Evolutionary conservation across 495 filamentous ascomycete species (phyloP), one percentile per base, ranked within the genome.

Genomic region (Peziza echinospora): DNA sequence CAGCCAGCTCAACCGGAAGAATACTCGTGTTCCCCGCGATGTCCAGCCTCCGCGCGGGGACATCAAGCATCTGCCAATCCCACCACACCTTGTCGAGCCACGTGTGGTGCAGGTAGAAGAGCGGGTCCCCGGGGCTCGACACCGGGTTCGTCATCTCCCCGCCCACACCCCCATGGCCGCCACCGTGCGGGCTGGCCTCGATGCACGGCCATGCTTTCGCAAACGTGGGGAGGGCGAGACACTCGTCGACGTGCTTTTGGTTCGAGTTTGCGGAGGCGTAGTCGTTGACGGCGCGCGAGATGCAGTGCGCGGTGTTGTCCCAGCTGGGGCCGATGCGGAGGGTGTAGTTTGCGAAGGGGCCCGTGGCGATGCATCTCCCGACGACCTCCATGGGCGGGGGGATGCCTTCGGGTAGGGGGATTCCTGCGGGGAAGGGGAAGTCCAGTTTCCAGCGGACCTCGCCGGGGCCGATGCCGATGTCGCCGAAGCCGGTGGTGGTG

Each of bases 41-140:
- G 19, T 58, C 51, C 0, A 5, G 2, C 4, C 51, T 1, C 17
- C 57, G 26, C 2, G 41, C 19, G 1, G 16, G 4, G 0, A 53
- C 46, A 47, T 62, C 52, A 8, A 45, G 43, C 39, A 60, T 52
- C 51, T 71, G 68, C 69, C 69, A 72, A 3, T 53, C 46, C 56
- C 60, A 60, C 68, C 69, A 72, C 13, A 71, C 11, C 3, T 64
- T 62, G 51, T 71, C 69, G 3, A 72, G 52, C 54, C 64, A 67
- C 0, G 56, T 59, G 50, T 71, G 68, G 49, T 72, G 69, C 19
- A 71, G 52, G 46, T 64, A 66, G 41, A 72, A 72, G 0, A 66
- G 48, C 3, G 69, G 69, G 42, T 72, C 69, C 26, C 26, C 26
- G 8, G 26, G 26, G 8, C 8, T 8, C 8, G 8, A 8, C 26